Percentiles rank a stretch among this genome's conserved stretches.
Evolutionary conservation across 768 basidiomycete species (phyloP).

Genomic region (Leccinum obscurum): DNA sequence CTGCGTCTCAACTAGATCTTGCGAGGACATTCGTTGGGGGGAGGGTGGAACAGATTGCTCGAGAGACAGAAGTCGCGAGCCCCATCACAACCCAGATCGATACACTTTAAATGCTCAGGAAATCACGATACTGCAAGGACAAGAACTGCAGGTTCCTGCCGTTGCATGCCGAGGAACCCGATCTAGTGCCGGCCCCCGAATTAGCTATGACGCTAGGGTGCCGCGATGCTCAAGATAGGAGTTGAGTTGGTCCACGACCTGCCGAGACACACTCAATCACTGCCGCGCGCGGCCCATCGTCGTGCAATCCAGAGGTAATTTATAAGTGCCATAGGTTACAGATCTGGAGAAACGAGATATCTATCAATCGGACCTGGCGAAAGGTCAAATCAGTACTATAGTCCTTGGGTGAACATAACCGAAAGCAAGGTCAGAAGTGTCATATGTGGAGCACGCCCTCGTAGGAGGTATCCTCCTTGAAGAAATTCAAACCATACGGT

Average conservation of each 20-base stretch:
- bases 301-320: not conserved
- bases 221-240: not conserved
- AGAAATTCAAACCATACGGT: conserved; percentile 77
- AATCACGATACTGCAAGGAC: conserved; percentile 7
- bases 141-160: conserved; percentile 4
- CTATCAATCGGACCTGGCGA: not conserved
- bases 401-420: not conserved
- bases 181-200: conserved; percentile 4
- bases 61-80: not conserved
- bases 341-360: not conserved
- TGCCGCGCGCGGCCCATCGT: not conserved
- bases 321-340: not conserved
- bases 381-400: conserved; percentile 10
- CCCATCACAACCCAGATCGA: conserved; percentile 2
- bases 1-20: not conserved
- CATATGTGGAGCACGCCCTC: conserved; percentile 77
- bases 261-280: not conserved
- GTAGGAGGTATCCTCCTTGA: conserved; percentile 77
- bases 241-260: not conserved
- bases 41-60: not conserved
- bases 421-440: conserved; percentile 41
- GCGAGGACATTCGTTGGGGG: conserved; percentile 7
- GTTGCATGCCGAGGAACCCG: conserved; percentile 20
- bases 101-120: conserved; percentile 18
- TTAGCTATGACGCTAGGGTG: not conserved